phyloP scores from a whole-genome alignment of 805 yeast genomes.

The Danielia oregonensis region DNA sequence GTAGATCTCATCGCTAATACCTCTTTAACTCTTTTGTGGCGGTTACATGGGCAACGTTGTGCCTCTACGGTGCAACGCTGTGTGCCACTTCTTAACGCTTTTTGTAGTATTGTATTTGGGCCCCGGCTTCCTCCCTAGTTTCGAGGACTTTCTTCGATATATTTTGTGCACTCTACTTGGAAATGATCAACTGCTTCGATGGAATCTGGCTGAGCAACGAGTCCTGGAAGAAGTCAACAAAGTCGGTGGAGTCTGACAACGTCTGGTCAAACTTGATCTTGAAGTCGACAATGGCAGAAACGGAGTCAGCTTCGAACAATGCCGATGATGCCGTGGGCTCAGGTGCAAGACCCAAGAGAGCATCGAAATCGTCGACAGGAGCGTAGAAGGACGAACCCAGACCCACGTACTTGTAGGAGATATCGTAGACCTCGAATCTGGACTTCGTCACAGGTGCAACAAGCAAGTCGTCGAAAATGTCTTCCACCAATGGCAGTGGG shows the following conservation, averaged over 20 bases:
- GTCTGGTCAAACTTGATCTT: constrained; percentile 30
- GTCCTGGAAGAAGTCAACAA: constrained; percentile 33
- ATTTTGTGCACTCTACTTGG: no score
- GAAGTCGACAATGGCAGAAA: constrained; percentile 28
- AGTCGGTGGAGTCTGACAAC: constrained; percentile 32
- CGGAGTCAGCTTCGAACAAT: constrained; percentile 3
- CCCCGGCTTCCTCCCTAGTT: no score
- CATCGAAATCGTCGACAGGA: constrained; percentile 25
- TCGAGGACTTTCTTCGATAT: no score
- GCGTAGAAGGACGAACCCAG: constrained; percentile 1
- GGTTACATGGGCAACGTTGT: no score
- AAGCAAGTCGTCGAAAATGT: constrained; percentile 37
- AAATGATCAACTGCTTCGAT: constrained; percentile 17
- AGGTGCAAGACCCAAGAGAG: constrained; percentile 26
- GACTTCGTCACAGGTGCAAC: constrained; percentile 31
- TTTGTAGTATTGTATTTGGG: no score
- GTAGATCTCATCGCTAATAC: no score
- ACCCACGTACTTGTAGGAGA: constrained; percentile 23
- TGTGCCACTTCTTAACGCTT: no score
- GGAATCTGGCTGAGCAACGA: constrained; percentile 32
- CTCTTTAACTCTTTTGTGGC: no score
- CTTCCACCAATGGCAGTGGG: constrained; percentile 20
- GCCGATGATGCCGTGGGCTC: constrained; percentile 3
- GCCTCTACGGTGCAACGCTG: no score
- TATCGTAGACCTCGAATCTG: constrained; percentile 33